Percentiles rank a stretch among this genome's conserved stretches.
These are phyloP conservation scores for Aspergillus ruber DNA, from an alignment of 2,329 filamentous ascomycete genomes.

Conservation along the genomic window DNA sequence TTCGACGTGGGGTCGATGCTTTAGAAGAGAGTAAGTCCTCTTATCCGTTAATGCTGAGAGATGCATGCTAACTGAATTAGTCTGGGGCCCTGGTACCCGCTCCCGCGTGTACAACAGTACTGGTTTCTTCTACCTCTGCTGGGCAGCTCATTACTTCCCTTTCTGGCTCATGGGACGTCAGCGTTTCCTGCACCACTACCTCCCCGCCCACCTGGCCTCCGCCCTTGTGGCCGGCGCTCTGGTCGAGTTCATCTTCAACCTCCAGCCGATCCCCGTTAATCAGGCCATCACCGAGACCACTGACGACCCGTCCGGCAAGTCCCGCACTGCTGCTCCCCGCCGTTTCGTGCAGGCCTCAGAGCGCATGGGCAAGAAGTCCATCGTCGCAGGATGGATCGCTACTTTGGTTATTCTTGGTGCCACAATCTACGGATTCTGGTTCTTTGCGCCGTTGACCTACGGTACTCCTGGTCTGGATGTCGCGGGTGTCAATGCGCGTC, in stretches of 20 bases:
- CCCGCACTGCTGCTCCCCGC: slow-evolving; percentile 37
- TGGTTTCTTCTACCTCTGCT: slow-evolving; percentile 97
- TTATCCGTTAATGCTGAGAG: background rate
- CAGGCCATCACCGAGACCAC: slow-evolving; percentile 44
- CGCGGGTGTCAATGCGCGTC: slow-evolving; percentile 70
- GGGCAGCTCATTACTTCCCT: slow-evolving; percentile 94
- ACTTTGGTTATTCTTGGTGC: slow-evolving; percentile 61
- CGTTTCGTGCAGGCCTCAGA: slow-evolving; percentile 72
- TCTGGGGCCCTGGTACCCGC: slow-evolving; percentile 63
- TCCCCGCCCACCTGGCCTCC: slow-evolving; percentile 88
- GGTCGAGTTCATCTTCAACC: slow-evolving; percentile 92
- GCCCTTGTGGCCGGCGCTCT: slow-evolving; percentile 83
- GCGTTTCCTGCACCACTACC: slow-evolving; percentile 95
- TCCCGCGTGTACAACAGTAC: slow-evolving; percentile 96
- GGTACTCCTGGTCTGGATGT: slow-evolving; percentile 83
- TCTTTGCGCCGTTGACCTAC: slow-evolving; percentile 92
- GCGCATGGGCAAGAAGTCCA: slow-evolving; percentile 70
- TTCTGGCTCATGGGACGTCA: slow-evolving; percentile 98
- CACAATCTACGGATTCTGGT: slow-evolving; percentile 74
- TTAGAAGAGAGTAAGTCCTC: slow-evolving; percentile 76
- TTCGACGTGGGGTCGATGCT: slow-evolving; percentile 87
- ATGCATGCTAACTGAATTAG: slow-evolving; percentile 15
- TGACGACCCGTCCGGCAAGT: slow-evolving; percentile 33
- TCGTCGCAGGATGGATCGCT: slow-evolving; percentile 74
- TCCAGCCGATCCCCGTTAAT: slow-evolving; percentile 55